Evolutionary conservation across 257 asterid genomes (phyloP), one percentile per base, ranked within the genome.

Genomic region (Sherardia arvensis): DNA sequence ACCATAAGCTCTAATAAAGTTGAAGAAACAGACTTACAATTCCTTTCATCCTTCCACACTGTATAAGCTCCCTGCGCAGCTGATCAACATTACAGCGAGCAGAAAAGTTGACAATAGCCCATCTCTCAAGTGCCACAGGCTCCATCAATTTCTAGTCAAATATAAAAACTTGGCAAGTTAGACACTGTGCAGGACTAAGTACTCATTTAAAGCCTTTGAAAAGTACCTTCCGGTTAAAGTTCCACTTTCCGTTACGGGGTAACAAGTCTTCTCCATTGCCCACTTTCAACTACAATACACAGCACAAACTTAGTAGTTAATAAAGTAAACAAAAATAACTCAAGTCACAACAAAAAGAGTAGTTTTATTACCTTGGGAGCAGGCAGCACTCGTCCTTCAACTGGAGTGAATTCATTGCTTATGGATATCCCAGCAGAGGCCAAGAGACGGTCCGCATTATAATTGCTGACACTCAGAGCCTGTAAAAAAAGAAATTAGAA

Each of bases 161-260:
- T 25, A 54, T 65, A 51, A 38, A 43, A 51, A 47, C 23, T 59
- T 14, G 40, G 40, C 9, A 7, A 34, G 49, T 68, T 62, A 76
- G 68, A 30, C 69, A 57, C 43, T 23, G 22, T 26, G 45, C 8
- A 0, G 40, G 40, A 3, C 23, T 29, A 22, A 43, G 51, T 34
- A 11, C 5, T 3, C 26, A 3, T 1, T n/a, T 10, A 18, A 43
- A 15, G 27, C 22, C 5, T 10, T 64, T 23, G 8, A 34, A 22
- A 47, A 40, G 28, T 32, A 85, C 95, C 91, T 80, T 85, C 30
- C 77, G 71, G 34, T 87, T 87, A 61, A 87, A 83, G 62, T 87
- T 87, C 95, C 95, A 87, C n/a, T 81, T 74, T 17, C 94, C 95
- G 17, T 74, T 76, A 4, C 77, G 72, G 1, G 91, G 88, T 29